These are phyloP conservation scores for Clonostachys solani DNA, from an alignment of 2,329 filamentous ascomycete genomes.

Conservation along the genomic window DNA sequence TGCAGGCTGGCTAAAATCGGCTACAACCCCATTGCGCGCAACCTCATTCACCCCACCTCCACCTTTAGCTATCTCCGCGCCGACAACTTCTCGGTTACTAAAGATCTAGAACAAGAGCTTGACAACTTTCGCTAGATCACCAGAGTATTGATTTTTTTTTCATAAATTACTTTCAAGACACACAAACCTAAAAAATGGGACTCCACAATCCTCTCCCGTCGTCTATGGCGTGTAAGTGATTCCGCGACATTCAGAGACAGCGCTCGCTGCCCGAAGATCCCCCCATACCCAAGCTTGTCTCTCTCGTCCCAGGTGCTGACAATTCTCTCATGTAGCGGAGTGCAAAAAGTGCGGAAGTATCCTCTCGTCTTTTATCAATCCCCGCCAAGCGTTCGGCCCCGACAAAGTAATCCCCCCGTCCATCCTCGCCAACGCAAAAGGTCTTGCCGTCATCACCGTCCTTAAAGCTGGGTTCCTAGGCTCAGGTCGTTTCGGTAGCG, in stretches of 20 bases:
- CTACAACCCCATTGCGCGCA: too few relatives aligned
- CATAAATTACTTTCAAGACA: too few relatives aligned
- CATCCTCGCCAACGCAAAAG: slow-evolving; percentile 88
- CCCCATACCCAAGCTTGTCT: too few relatives aligned
- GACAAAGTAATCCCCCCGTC: slow-evolving; percentile 95
- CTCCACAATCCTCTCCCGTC: slow-evolving; percentile 64
- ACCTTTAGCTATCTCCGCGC: too few relatives aligned
- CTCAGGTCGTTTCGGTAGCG: slow-evolving; percentile 76
- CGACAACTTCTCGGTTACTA: too few relatives aligned
- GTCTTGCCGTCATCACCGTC: slow-evolving; percentile 80
- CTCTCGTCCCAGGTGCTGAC: not conserved
- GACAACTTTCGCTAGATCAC: too few relatives aligned
- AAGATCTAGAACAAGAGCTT: too few relatives aligned
- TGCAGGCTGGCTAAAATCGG: not conserved
- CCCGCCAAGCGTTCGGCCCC: slow-evolving; percentile 86
- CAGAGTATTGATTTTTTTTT: too few relatives aligned
- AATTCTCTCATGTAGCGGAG: slow-evolving; percentile 62
- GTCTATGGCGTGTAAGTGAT: slow-evolving; percentile 61
- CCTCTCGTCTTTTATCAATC: slow-evolving; percentile 89
- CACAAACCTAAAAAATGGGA: slow-evolving; percentile 42
- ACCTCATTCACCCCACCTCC: too few relatives aligned
- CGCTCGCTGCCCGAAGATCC: slow-evolving; percentile 1
- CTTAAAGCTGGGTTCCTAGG: slow-evolving; percentile 85
- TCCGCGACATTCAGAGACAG: not conserved
- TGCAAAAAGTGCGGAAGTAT: slow-evolving; percentile 98